Conservation (phyloP, 2,329 filamentous ascomycete species). For the Sporothrix mexicana region DNA sequence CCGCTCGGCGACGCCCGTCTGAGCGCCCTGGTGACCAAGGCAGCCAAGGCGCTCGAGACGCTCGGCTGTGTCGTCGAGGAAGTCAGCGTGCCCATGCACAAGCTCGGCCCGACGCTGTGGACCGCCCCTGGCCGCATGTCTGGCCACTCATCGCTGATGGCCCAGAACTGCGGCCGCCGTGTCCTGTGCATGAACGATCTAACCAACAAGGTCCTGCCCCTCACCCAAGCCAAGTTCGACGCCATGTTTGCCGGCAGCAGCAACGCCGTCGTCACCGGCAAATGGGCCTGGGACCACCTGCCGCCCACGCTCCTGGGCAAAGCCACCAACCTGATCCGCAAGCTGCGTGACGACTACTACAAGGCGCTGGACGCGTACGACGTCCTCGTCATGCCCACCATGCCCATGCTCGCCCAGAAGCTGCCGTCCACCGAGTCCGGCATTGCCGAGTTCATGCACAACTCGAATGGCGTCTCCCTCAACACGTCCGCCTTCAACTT, state of each 20-base stretch:
- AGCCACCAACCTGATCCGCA: conserved; percentile 48
- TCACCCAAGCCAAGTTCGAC: conserved; percentile 32
- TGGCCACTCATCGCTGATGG: conserved; percentile 24
- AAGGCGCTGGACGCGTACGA: conserved; percentile 46
- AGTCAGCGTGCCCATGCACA: conserved; percentile 43
- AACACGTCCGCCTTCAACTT: conserved; percentile 36
- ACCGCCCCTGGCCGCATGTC: conserved; percentile 6
- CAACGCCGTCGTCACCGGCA: conserved; percentile 48
- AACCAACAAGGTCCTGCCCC: conserved; percentile 33
- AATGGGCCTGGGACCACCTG: conserved; percentile 46
- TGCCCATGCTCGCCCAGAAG: conserved; percentile 32
- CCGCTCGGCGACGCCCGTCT: background rate
- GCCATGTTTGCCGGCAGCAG: conserved; percentile 35
- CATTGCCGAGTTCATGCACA: conserved; percentile 32
- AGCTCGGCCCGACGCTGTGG: background rate
- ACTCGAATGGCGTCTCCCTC: conserved; percentile 30
- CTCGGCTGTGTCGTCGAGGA: conserved; percentile 17
- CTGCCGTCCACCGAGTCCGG: conserved; percentile 33
- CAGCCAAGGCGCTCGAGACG: background rate
- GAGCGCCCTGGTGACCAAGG: background rate
- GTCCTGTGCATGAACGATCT: conserved; percentile 35
- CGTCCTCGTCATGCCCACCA: conserved; percentile 50
- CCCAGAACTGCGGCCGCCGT: conserved; percentile 1
- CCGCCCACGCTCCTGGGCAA: conserved; percentile 47
- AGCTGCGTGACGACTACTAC: conserved; percentile 48